Conservation (phyloP, 495 filamentous ascomycete species). For the Extremus antarcticus region DNA sequence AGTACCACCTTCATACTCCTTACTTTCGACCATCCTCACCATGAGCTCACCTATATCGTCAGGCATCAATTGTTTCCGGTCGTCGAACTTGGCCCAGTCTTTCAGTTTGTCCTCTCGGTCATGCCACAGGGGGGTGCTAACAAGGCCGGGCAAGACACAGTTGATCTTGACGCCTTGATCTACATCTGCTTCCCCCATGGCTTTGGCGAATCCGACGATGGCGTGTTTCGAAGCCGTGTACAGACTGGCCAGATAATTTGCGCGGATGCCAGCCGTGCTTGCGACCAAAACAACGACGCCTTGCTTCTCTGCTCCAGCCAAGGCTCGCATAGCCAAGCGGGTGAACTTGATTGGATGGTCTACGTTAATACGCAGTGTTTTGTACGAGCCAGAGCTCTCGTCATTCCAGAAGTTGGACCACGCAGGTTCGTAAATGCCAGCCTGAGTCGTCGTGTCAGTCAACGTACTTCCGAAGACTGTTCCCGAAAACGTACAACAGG, state of each 20-base stretch:
- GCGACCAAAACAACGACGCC: slow-evolving; percentile 23
- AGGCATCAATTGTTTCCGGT: not conserved
- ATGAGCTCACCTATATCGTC: slow-evolving; percentile 4
- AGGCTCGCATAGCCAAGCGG: slow-evolving; percentile 27
- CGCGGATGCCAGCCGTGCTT: slow-evolving; percentile 23
- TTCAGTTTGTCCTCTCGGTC: slow-evolving; percentile 1
- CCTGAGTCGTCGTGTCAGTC: slow-evolving; percentile 21
- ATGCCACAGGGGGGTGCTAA: not conserved
- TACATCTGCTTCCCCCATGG: slow-evolving; percentile 23
- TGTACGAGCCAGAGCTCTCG: not conserved
- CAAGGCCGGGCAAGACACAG: slow-evolving; percentile 20
- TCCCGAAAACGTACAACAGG: not conserved
- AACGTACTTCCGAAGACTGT: not conserved
- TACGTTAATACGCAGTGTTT: slow-evolving; percentile 5
- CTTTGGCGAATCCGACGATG: slow-evolving; percentile 28
- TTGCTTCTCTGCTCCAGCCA: slow-evolving; percentile 24
- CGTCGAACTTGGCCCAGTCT: slow-evolving; percentile 1
- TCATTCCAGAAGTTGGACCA: slow-evolving; percentile 8
- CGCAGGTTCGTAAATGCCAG: slow-evolving; percentile 30
- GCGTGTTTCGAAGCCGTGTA: slow-evolving; percentile 31
- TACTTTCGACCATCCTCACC: slow-evolving; percentile 5
- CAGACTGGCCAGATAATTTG: slow-evolving; percentile 18
- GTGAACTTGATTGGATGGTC: slow-evolving; percentile 29
- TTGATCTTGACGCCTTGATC: slow-evolving; percentile 23
- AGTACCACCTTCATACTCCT: slow-evolving; percentile 8